These are phyloP conservation scores for Agrocybe praecox DNA, from an alignment of 768 basidiomycete species.

Conservation along the genomic window DNA sequence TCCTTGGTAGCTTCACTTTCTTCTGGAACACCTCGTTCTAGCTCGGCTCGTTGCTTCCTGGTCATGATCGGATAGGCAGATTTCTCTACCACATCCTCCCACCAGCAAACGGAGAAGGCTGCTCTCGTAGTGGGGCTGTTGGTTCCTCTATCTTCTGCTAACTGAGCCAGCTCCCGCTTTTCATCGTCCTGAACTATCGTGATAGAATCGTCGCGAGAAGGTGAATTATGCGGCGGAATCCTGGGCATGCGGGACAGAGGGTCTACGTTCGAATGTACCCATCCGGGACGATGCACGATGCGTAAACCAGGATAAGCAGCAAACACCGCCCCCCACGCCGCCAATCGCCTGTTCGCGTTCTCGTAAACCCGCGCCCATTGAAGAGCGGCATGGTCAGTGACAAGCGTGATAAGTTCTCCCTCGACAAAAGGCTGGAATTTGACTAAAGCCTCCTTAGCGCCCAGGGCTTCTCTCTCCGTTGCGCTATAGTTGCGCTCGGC, in stretches of 20 bases:
- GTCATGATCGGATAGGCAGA: too few relatives aligned
- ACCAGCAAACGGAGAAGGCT: too few relatives aligned
- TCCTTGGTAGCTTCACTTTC: too few relatives aligned
- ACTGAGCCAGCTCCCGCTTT: background rate
- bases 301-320: slow-evolving; percentile 33
- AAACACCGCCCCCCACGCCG: slow-evolving; percentile 36
- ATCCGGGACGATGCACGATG: slow-evolving; percentile 40
- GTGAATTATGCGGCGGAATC: slow-evolving; percentile 16
- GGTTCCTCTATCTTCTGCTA: too few relatives aligned
- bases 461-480: slow-evolving; percentile 41
- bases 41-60: too few relatives aligned
- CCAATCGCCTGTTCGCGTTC: slow-evolving; percentile 35
- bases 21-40: too few relatives aligned
- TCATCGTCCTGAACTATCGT: too few relatives aligned
- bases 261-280: slow-evolving; percentile 42
- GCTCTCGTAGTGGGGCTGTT: too few relatives aligned
- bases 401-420: slow-evolving; percentile 29
- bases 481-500: slow-evolving; percentile 38
- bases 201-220: slow-evolving; percentile 19
- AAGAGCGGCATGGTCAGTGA: slow-evolving; percentile 35
- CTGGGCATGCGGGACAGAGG: slow-evolving; percentile 35
- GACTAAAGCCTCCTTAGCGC: slow-evolving; percentile 36
- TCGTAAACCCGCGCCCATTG: slow-evolving; percentile 39
- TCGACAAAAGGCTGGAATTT: slow-evolving; percentile 38
- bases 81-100: too few relatives aligned